Evolutionary conservation across 2,329 filamentous ascomycete genomes (phyloP), one percentile per base, ranked within the genome.

Genomic region (Apiospora aurea): DNA sequence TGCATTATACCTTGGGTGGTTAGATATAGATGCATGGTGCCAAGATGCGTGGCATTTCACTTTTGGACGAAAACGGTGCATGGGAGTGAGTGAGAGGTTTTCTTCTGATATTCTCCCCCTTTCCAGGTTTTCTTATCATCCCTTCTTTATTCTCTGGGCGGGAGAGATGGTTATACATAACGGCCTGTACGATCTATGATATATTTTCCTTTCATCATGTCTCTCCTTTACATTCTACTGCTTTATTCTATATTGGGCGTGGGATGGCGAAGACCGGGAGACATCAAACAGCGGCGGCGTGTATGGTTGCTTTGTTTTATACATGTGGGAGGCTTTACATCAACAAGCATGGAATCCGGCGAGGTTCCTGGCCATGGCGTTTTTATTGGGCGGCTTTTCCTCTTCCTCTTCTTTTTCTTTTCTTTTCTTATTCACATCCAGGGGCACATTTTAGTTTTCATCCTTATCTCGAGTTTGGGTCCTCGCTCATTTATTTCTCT

Each of bases 391-490:
- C 41, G 57, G 3, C 2, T 41, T 41, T 64, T 64, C n/a, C 10
- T 13, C 21, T 34, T 38, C 7, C 34, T 29, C 26, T 29, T 29
- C 26, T 3, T 29, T 29, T 38, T 18, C 26, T 64, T 64, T 67
- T 74, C 73, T 71, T 72, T 70, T 73, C 49, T 74, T 53, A 64
- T 73, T 70, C 71, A 69, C 57, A 71, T 69, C 67, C 70, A 8
- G 53, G 57, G 34, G 29, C 46, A 71, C 72, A 46, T 74, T 24
- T 29, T 29, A 29, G 73, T 51, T 72, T 70, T 69, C 68, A 68
- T 73, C 47, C 53, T 73, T 71, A 73, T 78, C 81, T 75, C 41
- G 78, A 81, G 71, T 78, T 74, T 64, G 29, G 16, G 74, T 68
- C 71, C 67, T 70, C 43, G 47, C 51, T 71, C 21, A 69, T 72